Conservation (phyloP, 768 basidiomycete species). For the Lentinula raphanica region DNA sequence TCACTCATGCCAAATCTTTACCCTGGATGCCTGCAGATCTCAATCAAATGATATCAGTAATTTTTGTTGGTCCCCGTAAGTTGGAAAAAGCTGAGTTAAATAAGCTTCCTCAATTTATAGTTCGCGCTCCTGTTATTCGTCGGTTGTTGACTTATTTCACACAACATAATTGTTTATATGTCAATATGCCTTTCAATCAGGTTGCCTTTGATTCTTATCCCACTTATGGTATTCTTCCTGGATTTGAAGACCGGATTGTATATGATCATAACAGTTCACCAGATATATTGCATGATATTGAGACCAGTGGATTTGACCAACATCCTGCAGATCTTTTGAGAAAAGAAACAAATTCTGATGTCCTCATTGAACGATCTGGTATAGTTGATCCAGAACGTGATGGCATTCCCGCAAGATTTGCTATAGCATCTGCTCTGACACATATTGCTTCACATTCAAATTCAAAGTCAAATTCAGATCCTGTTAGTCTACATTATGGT, state of each 20-base stretch:
- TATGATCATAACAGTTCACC: constrained; percentile 4
- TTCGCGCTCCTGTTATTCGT: background rate
- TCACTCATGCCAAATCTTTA: background rate
- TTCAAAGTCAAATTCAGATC: too few relatives aligned
- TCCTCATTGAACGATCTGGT: background rate
- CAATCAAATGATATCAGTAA: background rate
- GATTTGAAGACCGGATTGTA: background rate
- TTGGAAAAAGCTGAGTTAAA: background rate
- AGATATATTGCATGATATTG: too few relatives aligned
- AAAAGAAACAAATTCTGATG: background rate
- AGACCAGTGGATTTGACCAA: background rate
- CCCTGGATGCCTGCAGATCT: background rate
- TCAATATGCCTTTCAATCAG: background rate
- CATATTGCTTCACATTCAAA: too few relatives aligned
- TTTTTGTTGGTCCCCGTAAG: constrained; percentile 1
- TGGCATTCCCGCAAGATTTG: background rate
- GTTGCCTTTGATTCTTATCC: background rate
- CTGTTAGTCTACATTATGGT: too few relatives aligned
- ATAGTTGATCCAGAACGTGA: background rate
- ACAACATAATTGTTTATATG: background rate
- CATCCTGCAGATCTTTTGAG: background rate
- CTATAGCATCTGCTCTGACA: background rate
- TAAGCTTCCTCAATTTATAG: background rate
- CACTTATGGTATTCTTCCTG: background rate
- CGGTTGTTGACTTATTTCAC: background rate